A percentile compares a stretch with the other conserved stretches of the same genome.
phyloP scores from a whole-genome alignment of 1,284 basidiomycete genomes.

The Irpex sp. region DNA sequence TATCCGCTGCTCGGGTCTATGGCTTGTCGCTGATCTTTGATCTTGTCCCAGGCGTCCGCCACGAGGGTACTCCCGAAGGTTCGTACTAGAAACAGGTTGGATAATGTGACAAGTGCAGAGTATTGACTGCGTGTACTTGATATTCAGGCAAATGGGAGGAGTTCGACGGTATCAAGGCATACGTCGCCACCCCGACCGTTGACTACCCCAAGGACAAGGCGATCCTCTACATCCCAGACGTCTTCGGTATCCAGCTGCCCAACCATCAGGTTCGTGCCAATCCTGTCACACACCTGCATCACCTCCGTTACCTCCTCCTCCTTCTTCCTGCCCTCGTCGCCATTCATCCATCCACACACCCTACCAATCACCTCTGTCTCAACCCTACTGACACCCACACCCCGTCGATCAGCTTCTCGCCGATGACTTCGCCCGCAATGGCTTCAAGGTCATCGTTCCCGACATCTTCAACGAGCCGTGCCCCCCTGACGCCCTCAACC shows the following conservation, averaged over 20 bases:
- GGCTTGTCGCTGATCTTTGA: neutral
- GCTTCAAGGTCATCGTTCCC: slow-evolving; percentile 42
- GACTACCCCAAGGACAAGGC: slow-evolving; percentile 51
- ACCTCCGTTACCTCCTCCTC: neutral
- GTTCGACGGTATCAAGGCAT: slow-evolving; percentile 45
- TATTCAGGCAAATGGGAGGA: slow-evolving; percentile 33
- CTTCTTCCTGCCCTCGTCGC: neutral
- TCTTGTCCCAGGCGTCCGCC: slow-evolving; percentile 24
- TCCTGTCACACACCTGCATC: neutral
- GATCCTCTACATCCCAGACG: slow-evolving; percentile 47
- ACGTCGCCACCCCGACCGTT: slow-evolving; percentile 42
- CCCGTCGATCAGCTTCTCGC: slow-evolving; percentile 32
- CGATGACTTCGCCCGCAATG: slow-evolving; percentile 54
- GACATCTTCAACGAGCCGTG: slow-evolving; percentile 44
- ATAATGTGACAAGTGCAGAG: neutral
- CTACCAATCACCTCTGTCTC: neutral
- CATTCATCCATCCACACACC: neutral
- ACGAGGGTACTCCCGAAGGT: slow-evolving; percentile 30
- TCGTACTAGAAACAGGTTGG: neutral
- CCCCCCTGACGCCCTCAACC: slow-evolving; percentile 17
- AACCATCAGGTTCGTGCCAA: slow-evolving; percentile 33
- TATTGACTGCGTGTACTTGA: too few species aligned
- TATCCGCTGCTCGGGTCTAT: neutral
- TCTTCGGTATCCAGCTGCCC: slow-evolving; percentile 44
- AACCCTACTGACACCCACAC: neutral